Evolutionary conservation across 1,284 basidiomycete genomes (phyloP), one percentile per base, ranked within the genome.

Genomic region (Ustilago trichophora): DNA sequence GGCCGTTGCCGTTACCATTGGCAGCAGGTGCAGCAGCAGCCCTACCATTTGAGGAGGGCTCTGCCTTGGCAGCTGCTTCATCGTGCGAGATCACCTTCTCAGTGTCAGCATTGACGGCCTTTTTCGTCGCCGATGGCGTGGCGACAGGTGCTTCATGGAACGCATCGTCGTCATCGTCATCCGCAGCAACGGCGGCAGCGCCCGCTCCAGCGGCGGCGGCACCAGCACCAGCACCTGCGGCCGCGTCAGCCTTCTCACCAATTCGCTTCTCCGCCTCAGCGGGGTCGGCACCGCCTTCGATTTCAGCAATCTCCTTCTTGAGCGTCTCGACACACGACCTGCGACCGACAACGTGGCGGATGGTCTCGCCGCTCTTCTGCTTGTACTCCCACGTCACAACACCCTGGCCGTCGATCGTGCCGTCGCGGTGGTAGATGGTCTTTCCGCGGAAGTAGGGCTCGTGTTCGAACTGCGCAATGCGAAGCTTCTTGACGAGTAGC

Each of bases 371-470:
- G 31, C 77, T 48, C 55, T 71, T 74, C 45, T 77, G 77, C 60
- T 76, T 65, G 71, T 81, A 81, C 13, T 67, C 31, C 76, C 76
- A 81, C 6, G 67, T 74, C 16, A 76, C 69, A 15, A 69, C 46
- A 41, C 73, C 77, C 55, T 82, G 80, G 2, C 78, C 76, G 41
- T 77, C 74, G 26, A 82, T 57, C n/a, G 76, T 77, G 21, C 79
- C 79, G 26, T 76, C 41, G 15, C 81, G 77, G 67, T 83, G 80
- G 60, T 79, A 80, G 8, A 74, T 66, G 7, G 75, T 75, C 36
- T 70, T 60, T 1, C 78, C 81, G 6, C 82, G 75, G 42, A 71
- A 62, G 60, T 72, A 80, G 3, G 80, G 81, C 42, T 83, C 82
- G 35, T 77, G 55, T 27, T 78, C 77, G 45, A 73, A 77, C 49